Conservation (phyloP, 1,139 yeast species). For the Protomyces gravidus region DNA sequence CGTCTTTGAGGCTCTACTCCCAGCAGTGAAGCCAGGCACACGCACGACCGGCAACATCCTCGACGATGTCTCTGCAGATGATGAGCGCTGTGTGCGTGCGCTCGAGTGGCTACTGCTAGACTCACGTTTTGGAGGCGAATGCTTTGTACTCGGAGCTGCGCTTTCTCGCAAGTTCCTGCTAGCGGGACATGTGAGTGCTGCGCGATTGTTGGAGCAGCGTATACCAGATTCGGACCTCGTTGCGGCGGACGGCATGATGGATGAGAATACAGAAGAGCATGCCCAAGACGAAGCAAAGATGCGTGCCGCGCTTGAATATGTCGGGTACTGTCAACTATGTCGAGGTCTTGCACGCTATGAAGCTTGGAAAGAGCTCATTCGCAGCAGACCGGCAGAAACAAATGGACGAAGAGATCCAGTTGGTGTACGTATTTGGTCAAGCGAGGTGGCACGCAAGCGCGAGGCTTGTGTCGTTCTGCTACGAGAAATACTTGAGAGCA, state of each 20-base stretch:
- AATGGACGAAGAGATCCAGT: conserved; percentile 24
- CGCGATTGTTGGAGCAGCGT: conserved; percentile 13
- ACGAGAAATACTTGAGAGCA: conserved; percentile 18
- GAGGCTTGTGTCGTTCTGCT: conserved; percentile 13
- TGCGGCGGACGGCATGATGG: conserved; percentile 7
- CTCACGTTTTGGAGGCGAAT: conserved; percentile 7
- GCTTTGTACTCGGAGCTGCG: conserved; percentile 24
- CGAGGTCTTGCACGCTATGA: conserved; percentile 26
- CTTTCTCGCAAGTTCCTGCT: conserved; percentile 23
- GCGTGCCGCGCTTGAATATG: conserved; percentile 28
- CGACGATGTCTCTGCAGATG: conserved; percentile 6
- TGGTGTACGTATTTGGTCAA: conserved; percentile 24
- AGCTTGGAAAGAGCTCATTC: conserved; percentile 25
- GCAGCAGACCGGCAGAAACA: conserved; percentile 6
- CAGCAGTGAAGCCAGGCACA: neutral
- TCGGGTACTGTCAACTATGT: conserved; percentile 24
- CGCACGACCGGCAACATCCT: neutral
- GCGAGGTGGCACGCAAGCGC: conserved; percentile 17
- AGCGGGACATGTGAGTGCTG: conserved; percentile 27
- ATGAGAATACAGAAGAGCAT: neutral
- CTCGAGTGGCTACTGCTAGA: conserved; percentile 27
- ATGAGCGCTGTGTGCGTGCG: conserved; percentile 26
- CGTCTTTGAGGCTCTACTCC: conserved; percentile 49
- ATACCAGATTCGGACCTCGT: conserved; percentile 22
- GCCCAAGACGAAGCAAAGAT: conserved; percentile 15